Percentiles rank a stretch among this genome's conserved stretches.
Conservation (phyloP, 106 monocot genomes). For the Platanthera zijinensis region DNA sequence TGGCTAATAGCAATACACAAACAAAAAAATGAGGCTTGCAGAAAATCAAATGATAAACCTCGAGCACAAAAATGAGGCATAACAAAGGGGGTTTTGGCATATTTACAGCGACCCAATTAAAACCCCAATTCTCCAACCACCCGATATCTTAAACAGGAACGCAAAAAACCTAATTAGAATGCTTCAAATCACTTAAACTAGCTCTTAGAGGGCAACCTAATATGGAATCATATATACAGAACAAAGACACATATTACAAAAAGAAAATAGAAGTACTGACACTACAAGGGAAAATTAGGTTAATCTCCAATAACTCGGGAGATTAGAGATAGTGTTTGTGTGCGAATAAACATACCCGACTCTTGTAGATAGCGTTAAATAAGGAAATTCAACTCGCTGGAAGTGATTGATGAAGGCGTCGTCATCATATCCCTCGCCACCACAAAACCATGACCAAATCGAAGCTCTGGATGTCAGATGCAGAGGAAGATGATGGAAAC, state of each 20-base stretch:
- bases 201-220: neutral
- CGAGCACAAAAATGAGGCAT: neutral
- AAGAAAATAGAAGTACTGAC: neutral
- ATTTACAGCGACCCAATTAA: neutral
- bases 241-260: neutral
- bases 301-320: neutral
- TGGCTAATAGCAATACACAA: neutral
- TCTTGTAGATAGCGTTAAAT: neutral
- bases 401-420: neutral
- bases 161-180: neutral
- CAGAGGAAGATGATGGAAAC: no score
- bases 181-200: neutral
- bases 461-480: neutral
- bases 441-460: no score
- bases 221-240: neutral
- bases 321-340: neutral
- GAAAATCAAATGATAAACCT: neutral
- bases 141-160: neutral
- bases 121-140: conserved; percentile 2
- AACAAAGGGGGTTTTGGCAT: neutral
- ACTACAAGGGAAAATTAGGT: neutral
- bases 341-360: neutral
- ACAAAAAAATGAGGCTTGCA: no score
- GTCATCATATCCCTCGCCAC: neutral
- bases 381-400: neutral